A percentile compares a stretch with the other conserved stretches of the same genome.
Conservation (phyloP, 2,329 filamentous ascomycete genomes). For the Dactylellina drechsleri region DNA sequence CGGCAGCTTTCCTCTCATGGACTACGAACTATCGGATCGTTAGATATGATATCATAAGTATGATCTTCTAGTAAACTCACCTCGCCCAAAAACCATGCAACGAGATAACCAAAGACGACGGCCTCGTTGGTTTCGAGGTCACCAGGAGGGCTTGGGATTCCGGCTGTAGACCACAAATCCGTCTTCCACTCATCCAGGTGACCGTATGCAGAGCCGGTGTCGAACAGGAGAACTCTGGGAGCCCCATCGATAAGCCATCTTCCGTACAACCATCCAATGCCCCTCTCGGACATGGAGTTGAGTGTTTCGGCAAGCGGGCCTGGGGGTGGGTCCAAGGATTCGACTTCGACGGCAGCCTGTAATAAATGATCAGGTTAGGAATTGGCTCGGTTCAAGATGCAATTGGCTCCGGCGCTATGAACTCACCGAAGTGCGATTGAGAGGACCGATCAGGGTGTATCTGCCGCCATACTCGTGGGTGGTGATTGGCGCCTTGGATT, state of each 20-base stretch:
- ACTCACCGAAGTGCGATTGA: slow-evolving; percentile 87
- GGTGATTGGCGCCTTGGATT: slow-evolving; percentile 97
- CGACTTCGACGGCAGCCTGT: slow-evolving; percentile 95
- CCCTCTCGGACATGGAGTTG: slow-evolving; percentile 89
- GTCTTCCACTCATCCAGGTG: slow-evolving; percentile 97
- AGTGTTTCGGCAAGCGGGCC: slow-evolving; percentile 84
- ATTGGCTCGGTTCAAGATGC: background rate
- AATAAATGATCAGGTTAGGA: background rate
- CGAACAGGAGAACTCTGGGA: slow-evolving; percentile 90
- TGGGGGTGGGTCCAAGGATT: slow-evolving; percentile 85
- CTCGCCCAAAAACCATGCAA: slow-evolving; percentile 98
- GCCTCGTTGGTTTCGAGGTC: slow-evolving; percentile 98
- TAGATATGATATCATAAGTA: too few relatives aligned
- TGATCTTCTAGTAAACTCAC: slow-evolving; percentile 66
- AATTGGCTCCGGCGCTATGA: background rate
- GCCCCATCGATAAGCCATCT: slow-evolving; percentile 98
- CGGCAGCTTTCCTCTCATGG: slow-evolving; percentile 88
- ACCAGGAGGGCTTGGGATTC: slow-evolving; percentile 89
- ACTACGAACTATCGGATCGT: slow-evolving; percentile 77
- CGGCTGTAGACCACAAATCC: slow-evolving; percentile 90
- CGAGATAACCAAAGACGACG: slow-evolving; percentile 95
- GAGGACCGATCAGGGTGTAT: slow-evolving; percentile 93
- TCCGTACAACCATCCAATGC: slow-evolving; percentile 89
- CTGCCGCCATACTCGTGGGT: slow-evolving; percentile 98
- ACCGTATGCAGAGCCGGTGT: slow-evolving; percentile 90